A percentile compares a stretch with the other conserved stretches of the same genome.
Evolutionary conservation across 2,329 filamentous ascomycete species (phyloP).

Genomic region (Alternaria metachromatica): DNA sequence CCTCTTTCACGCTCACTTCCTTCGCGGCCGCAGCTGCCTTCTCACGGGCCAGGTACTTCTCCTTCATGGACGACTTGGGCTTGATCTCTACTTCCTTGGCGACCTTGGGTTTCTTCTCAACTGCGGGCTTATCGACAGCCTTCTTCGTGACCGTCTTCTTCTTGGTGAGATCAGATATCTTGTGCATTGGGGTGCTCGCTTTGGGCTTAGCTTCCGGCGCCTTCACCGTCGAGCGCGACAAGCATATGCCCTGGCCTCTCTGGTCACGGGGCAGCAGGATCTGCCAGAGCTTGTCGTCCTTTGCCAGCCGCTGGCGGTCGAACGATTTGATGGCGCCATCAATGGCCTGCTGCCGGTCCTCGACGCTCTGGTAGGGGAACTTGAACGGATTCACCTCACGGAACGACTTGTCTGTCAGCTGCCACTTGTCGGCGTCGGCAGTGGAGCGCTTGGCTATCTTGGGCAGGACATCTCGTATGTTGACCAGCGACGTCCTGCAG

Average conservation of each 20-base stretch:
- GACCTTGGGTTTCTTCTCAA: conserved; percentile 27
- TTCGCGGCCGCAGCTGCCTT: conserved; percentile 28
- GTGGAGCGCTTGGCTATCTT: conserved; percentile 62
- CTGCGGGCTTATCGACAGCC: conserved; percentile 53
- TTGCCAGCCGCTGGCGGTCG: conserved; percentile 66
- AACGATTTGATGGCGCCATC: conserved; percentile 68
- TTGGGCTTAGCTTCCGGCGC: conserved; percentile 46
- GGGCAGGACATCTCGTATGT: conserved; percentile 41
- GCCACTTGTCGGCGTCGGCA: conserved; percentile 52
- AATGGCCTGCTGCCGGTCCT: conserved; percentile 65
- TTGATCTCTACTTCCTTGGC: conserved; percentile 22
- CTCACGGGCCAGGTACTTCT: conserved; percentile 28
- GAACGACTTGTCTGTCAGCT: conserved; percentile 64
- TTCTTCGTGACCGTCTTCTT: conserved; percentile 54
- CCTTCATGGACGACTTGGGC: conserved; percentile 36
- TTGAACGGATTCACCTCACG: conserved; percentile 68
- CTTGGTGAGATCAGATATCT: conserved; percentile 49
- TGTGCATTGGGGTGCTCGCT: conserved; percentile 45
- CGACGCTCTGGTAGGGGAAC: conserved; percentile 63
- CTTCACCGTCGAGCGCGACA: conserved; percentile 65
- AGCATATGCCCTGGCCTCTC: conserved; percentile 65
- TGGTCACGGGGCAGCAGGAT: conserved; percentile 65
- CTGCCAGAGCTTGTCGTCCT: conserved; percentile 69
- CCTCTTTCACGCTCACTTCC: conserved; percentile 32
- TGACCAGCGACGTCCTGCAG: conserved; percentile 38